These are phyloP conservation scores for Tylopilus intermedius DNA, from an alignment of 768 basidiomycete species.

Conservation along the genomic window DNA sequence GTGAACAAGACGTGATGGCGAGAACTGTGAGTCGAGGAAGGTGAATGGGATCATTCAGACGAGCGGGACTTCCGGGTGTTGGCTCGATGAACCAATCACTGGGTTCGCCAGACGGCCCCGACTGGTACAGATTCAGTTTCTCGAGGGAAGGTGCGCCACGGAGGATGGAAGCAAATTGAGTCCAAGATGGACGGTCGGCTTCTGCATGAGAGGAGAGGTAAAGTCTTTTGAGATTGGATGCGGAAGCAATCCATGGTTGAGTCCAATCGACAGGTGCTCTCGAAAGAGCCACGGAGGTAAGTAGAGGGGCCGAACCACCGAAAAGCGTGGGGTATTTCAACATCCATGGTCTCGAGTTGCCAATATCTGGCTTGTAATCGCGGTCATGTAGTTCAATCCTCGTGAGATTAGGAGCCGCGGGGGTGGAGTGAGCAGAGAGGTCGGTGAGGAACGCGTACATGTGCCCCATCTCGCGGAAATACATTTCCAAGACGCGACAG, in stretches of 20 bases:
- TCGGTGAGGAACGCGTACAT: conserved; percentile 41
- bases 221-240: conserved; percentile 39
- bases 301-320: conserved; percentile 46
- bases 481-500: conserved; percentile 44
- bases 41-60: conserved; percentile 19
- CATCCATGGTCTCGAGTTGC: conserved; percentile 2
- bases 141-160: conserved; percentile 48
- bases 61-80: no score
- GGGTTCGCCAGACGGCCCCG: conserved; percentile 49
- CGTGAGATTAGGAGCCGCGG: conserved; percentile 51
- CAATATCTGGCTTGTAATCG: no score
- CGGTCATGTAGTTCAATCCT: conserved; percentile 42
- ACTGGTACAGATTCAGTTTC: conserved; percentile 47
- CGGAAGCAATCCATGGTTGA: conserved; percentile 30
- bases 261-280: conserved; percentile 71
- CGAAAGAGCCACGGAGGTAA: conserved; percentile 52
- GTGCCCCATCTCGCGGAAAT: conserved; percentile 40
- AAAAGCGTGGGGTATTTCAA: conserved; percentile 40
- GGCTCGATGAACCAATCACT: conserved; percentile 30
- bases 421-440: conserved; percentile 26
- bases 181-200: conserved; percentile 59
- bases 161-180: conserved; percentile 40
- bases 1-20: conserved; percentile 36
- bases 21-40: conserved; percentile 23
- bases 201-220: conserved; percentile 59